A percentile compares a stretch with the other conserved stretches of the same genome.
Evolutionary conservation across 192 early-diverging fungal species (phyloP).

Genomic region (Gamsiella multidivaricata): DNA sequence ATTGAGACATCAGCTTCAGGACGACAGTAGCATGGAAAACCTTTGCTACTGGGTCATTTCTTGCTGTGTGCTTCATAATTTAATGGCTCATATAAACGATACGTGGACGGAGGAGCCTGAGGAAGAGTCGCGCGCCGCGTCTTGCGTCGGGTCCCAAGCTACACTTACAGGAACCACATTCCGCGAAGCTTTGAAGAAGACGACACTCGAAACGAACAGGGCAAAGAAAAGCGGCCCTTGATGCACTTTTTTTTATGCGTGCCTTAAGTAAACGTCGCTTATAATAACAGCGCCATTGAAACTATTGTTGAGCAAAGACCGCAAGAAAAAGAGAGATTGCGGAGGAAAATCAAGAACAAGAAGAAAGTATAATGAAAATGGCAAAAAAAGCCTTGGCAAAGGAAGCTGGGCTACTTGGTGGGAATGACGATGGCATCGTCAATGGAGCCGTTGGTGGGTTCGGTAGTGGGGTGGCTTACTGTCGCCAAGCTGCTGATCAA

Average conservation of each 20-base stretch:
- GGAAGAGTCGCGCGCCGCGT: neutral
- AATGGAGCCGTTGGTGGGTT: no score
- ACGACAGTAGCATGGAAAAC: neutral
- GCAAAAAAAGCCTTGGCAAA: no score
- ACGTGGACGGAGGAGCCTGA: slow-evolving; percentile 3
- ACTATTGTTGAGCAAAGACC: no score
- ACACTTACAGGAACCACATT: neutral
- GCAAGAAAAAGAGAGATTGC: no score
- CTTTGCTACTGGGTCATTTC: slow-evolving; percentile 11
- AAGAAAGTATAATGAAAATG: no score
- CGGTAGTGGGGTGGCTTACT: no score
- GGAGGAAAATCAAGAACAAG: no score
- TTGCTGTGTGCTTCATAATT: slow-evolving; percentile 37
- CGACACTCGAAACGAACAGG: slow-evolving; percentile 6
- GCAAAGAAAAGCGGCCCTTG: neutral
- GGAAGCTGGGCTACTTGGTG: no score
- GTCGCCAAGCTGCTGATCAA: no score
- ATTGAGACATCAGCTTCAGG: slow-evolving; percentile 30
- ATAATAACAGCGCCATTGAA: no score
- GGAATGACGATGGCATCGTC: no score
- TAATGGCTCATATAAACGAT: slow-evolving; percentile 21
- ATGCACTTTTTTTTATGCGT: neutral
- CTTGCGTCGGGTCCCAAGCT: neutral
- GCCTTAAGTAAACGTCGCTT: no score
- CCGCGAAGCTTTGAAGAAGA: slow-evolving; percentile 8